These are phyloP conservation scores for Penicillium tannophilum DNA, from an alignment of 495 filamentous ascomycete genomes.

Conservation along the genomic window DNA sequence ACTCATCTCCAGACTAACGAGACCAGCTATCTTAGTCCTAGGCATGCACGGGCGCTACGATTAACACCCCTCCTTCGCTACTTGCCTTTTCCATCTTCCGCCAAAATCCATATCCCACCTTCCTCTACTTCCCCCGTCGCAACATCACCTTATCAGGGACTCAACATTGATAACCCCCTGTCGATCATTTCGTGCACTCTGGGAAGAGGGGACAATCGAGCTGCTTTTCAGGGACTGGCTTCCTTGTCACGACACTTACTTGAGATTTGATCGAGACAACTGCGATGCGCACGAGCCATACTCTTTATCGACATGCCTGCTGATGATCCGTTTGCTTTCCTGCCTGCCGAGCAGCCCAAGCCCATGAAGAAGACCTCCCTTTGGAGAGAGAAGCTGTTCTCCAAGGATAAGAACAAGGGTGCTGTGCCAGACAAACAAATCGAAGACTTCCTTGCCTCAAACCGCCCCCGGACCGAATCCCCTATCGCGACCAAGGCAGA, in stretches of 20 bases:
- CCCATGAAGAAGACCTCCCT: slow-evolving; percentile 38
- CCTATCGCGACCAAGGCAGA: slow-evolving; percentile 18
- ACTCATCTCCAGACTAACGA: slow-evolving; percentile 14
- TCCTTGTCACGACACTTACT: slow-evolving; percentile 9
- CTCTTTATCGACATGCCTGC: slow-evolving; percentile 36
- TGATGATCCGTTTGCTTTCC: slow-evolving; percentile 43
- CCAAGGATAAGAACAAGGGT: slow-evolving; percentile 42
- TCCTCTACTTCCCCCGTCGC: slow-evolving; percentile 8
- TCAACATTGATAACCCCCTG: slow-evolving; percentile 15
- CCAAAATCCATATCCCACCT: slow-evolving; percentile 5
- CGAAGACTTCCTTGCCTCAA: slow-evolving; percentile 47
- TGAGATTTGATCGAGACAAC: not conserved
- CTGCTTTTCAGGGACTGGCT: slow-evolving; percentile 18
- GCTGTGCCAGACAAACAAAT: slow-evolving; percentile 42
- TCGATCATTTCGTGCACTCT: slow-evolving; percentile 21
- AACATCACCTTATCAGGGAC: slow-evolving; percentile 1
- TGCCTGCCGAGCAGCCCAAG: slow-evolving; percentile 41
- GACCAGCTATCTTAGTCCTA: slow-evolving; percentile 4
- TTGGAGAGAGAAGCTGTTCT: slow-evolving; percentile 54
- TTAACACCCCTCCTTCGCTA: slow-evolving; percentile 14
- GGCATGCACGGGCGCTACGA: slow-evolving; percentile 22
- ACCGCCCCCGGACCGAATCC: slow-evolving; percentile 18
- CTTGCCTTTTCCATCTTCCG: slow-evolving; percentile 10
- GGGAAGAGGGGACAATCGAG: slow-evolving; percentile 8
- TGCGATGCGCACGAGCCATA: not conserved